Evolutionary conservation across 2,329 filamentous ascomycete species (phyloP), one percentile per base, ranked within the genome.

Genomic region (Pseudopyrenochaeta lycopersici): DNA sequence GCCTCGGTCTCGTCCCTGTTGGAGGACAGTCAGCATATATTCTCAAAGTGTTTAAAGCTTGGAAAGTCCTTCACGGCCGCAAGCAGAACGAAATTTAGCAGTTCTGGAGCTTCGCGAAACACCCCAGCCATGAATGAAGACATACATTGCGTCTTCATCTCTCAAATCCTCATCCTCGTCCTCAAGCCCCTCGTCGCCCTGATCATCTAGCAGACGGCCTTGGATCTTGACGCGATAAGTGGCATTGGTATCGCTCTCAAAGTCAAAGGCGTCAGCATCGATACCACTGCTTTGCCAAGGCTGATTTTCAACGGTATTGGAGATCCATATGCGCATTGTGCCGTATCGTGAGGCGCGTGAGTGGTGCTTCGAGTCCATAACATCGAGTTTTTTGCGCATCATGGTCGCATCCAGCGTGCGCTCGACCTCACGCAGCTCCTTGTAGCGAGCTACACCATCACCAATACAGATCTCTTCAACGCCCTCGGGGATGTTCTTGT

Each of bases 211-310:
- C 47, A 98, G 79, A 27, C 89, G 86, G 36, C 92, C 95, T 77
- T 97, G 91, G 58, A 99, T 94, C 79, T 93, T 96, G 63, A 99
- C 91, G 52, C 89, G 87, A 74, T 93, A 99, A 10, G 88, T 90
- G 2, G 91, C 90, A 64, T 92, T 89, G 63, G 85, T 83, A 59
- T 87, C 91, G 46, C 88, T 87, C 47, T 87, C 88, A 69, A 96
- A 93, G 71, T 96, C 92, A 62, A 95, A 95, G 31, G 85, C 86
- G 71, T 94, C 88, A 10, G 88, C 84, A 56, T 88, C 88, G 55
- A 89, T 80, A 35, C 81, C 82, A 64, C 83, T 85, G 33, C 82
- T 84, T 77, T 99, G 95, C 95, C 95, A 98, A 29, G 90, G 88
- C 78, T 99, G 95, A 70, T 95, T 91, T 75, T 97, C 92, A 30